These are phyloP conservation scores for Solanum ossicruentum DNA, from an alignment of 257 asterid species.

Conservation along the genomic window DNA sequence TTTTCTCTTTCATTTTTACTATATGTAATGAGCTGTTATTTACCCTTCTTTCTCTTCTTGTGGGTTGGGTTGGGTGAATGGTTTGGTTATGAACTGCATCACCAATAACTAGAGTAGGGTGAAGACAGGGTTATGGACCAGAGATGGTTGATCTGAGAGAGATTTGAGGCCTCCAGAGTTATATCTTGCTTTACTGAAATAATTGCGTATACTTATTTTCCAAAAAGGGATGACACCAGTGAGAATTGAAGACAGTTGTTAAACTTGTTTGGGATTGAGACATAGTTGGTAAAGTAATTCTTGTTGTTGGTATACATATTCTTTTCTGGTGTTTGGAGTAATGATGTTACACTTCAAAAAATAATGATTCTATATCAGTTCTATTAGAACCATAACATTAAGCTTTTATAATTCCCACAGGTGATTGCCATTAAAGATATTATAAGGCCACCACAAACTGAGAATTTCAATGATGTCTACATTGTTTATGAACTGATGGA, in stretches of 20 bases:
- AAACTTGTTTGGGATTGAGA: neutral
- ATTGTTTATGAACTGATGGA: constrained; percentile 93
- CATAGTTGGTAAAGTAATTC: neutral
- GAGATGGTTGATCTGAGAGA: neutral
- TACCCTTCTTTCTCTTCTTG: neutral
- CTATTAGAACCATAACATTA: neutral
- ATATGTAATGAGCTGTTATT: neutral
- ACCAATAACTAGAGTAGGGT: neutral
- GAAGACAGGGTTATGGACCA: neutral
- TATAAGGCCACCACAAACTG: constrained; percentile 86
- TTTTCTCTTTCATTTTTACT: neutral
- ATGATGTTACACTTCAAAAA: neutral
- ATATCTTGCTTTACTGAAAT: neutral
- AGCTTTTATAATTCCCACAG: constrained; percentile 18
- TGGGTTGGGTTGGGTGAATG: neutral
- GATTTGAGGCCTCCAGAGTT: neutral
- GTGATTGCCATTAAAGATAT: constrained; percentile 83
- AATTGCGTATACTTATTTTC: neutral
- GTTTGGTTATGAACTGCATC: neutral
- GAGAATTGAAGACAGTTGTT: neutral
- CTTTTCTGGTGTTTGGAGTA: neutral
- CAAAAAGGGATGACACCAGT: neutral
- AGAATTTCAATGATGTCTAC: constrained; percentile 95
- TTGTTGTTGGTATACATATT: neutral
- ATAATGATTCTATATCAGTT: neutral